Percentiles rank a stretch among this genome's conserved stretches.
These are phyloP conservation scores for Starmerella roubikii DNA, from an alignment of 805 yeast genomes.

Conservation along the genomic window DNA sequence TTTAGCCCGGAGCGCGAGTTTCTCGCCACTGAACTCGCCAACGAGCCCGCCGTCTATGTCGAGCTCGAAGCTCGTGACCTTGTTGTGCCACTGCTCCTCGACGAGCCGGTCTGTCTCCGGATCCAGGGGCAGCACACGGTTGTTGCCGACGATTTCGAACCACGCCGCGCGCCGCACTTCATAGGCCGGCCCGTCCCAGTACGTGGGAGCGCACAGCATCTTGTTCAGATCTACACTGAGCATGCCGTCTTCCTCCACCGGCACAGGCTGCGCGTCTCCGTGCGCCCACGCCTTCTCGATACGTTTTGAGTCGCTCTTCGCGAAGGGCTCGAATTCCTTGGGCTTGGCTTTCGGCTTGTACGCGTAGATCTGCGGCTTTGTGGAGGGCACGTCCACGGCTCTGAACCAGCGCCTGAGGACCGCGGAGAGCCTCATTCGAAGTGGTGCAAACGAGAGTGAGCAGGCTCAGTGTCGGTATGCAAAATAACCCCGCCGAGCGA, in stretches of 20 bases:
- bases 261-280: conserved; percentile 25
- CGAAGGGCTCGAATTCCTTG: conserved; percentile 52
- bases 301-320: conserved; percentile 44
- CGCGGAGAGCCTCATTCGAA: no score
- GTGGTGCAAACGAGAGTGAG: no score
- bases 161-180: conserved; percentile 77
- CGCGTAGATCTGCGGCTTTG: conserved; percentile 48
- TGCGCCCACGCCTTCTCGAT: conserved; percentile 38
- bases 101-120: conserved; percentile 39
- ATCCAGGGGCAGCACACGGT: conserved; percentile 35
- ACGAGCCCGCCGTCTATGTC: neutral
- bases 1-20: neutral
- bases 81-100: conserved; percentile 38
- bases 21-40: neutral
- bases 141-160: conserved; percentile 45
- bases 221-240: conserved; percentile 53
- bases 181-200: conserved; percentile 80
- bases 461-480: no score
- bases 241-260: conserved; percentile 70
- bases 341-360: conserved; percentile 39
- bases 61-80: neutral
- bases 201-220: conserved; percentile 50
- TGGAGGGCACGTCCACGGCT: conserved; percentile 62
- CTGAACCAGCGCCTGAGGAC: conserved; percentile 56
- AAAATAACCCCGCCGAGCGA: no score